phyloP scores from a whole-genome alignment of 2,329 filamentous ascomycete species.

The Claviceps africana region DNA sequence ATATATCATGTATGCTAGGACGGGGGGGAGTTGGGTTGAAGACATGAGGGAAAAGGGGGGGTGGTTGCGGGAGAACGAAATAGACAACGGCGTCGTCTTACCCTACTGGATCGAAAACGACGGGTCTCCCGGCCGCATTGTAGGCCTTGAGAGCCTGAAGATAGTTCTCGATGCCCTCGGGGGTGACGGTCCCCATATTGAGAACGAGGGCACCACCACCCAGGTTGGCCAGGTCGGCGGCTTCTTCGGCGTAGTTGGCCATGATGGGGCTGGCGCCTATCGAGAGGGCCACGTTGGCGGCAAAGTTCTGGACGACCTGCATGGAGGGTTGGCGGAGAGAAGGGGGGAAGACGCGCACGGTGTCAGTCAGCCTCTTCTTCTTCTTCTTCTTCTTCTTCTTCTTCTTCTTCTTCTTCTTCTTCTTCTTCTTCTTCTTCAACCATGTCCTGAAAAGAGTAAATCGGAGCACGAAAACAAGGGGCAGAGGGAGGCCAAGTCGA shows the following conservation, averaged over 20 bases:
- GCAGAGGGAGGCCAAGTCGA: too few species aligned
- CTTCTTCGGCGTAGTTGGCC: constrained; percentile 77
- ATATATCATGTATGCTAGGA: background rate
- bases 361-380: background rate
- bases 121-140: constrained; percentile 59
- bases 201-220: constrained; percentile 71
- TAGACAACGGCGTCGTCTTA: constrained; percentile 18
- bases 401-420: background rate
- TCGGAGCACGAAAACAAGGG: too few species aligned
- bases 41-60: background rate
- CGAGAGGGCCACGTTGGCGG: constrained; percentile 76
- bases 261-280: constrained; percentile 87
- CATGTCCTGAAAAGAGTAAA: too few species aligned
- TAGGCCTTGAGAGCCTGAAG: constrained; percentile 64
- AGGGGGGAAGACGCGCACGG: background rate
- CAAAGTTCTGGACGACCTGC: constrained; percentile 76
- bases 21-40: too few species aligned
- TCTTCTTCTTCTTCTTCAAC: too few species aligned
- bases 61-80: too few species aligned
- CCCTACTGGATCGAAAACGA: constrained; percentile 84
- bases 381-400: background rate
- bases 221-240: constrained; percentile 61
- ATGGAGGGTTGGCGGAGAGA: background rate
- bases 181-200: constrained; percentile 88
- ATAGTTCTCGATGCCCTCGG: constrained; percentile 59